Base-by-base conservation (phyloP, 345 rosid genomes). In the Gynandropsis gynandra region DNA sequence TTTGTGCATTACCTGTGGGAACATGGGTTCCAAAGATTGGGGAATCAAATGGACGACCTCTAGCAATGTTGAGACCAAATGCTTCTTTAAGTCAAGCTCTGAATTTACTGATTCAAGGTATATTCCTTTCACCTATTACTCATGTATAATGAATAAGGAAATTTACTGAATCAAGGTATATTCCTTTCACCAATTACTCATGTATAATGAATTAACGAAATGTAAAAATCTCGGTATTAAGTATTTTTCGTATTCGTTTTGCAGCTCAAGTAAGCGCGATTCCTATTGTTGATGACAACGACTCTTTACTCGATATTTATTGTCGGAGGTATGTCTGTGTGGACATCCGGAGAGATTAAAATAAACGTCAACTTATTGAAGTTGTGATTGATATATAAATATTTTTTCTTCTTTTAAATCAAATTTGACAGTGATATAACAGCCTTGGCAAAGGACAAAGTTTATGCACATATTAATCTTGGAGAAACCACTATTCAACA, bases 11-110 rank as follows among this genome's bases (percentile, higher is more conserved):
- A 60, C 82, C 59, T 46, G 65, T 81, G 44, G 89, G 94, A 13
- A 77, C 89, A 20, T 77, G 89, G 88, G 83, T 85, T 67, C 94
- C 82, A 4, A 70, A 61, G 58, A 77, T 85, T 58, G 86, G 84
- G 19, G 86, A 81, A 60, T 44, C 80, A 54, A 77, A 74, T 53
- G 50, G 68, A 20, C 60, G 60, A 4, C 71, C 74, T 1, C 61
- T 77, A 27, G 76, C 80, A 15, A 70, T 65, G 75, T 54, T 76
- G 68, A 74, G 65, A 62, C 82, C 78, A 43, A 76, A 72, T 66
- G 75, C 86, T 47, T 65, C 76, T 11, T 80, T 80, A 19, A 65
- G 73, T 61, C 65, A 73, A 56, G 86, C 86, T 19, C 49, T 80
- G 42, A 48, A 77, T 32, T 24, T 77, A 64, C 61, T 80, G 51